These are phyloP conservation scores for Diddensiella transvaalensis DNA, from an alignment of 805 yeast species.

Conservation along the genomic window DNA sequence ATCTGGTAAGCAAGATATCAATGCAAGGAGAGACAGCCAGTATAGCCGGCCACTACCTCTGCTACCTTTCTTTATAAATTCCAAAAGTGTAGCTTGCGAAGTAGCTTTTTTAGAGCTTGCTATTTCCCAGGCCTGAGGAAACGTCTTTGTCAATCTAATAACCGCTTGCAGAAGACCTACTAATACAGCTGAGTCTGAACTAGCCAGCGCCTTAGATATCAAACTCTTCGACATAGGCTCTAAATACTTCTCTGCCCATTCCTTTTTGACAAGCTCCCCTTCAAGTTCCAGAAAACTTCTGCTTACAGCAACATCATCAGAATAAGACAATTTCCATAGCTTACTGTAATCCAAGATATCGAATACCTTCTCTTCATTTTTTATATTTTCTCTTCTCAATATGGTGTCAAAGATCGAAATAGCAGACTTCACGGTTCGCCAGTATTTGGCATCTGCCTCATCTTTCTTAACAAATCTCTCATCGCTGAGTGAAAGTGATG, in stretches of 20 bases:
- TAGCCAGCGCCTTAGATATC: conserved; percentile 23
- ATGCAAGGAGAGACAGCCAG: conserved; percentile 23
- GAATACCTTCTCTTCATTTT: conserved; percentile 21
- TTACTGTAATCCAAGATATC: conserved; percentile 41
- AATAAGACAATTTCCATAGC: conserved; percentile 43
- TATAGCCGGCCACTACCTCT: conserved; percentile 13
- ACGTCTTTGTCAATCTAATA: conserved; percentile 43
- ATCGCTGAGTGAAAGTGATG: conserved; percentile 65
- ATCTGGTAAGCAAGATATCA: conserved; percentile 19
- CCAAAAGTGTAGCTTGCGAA: conserved; percentile 20
- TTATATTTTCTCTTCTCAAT: conserved; percentile 16
- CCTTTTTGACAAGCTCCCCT: conserved; percentile 27
- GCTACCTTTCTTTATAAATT: conserved; percentile 17
- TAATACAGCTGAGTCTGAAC: conserved; percentile 16
- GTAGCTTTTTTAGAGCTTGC: conserved; percentile 16
- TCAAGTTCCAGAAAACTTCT: conserved; percentile 41
- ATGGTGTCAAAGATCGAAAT: conserved; percentile 44
- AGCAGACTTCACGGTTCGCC: conserved; percentile 51
- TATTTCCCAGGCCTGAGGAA: conserved; percentile 31
- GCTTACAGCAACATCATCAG: conserved; percentile 41
- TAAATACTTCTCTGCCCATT: conserved; percentile 10
- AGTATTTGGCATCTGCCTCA: conserved; percentile 63
- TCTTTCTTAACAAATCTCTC: conserved; percentile 63
- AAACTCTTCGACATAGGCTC: conserved; percentile 15
- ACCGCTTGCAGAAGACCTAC: conserved; percentile 32